Evolutionary conservation across 2,329 filamentous ascomycete genomes (phyloP), one percentile per base, ranked within the genome.

Genomic region (Aureobasidium sp.): DNA sequence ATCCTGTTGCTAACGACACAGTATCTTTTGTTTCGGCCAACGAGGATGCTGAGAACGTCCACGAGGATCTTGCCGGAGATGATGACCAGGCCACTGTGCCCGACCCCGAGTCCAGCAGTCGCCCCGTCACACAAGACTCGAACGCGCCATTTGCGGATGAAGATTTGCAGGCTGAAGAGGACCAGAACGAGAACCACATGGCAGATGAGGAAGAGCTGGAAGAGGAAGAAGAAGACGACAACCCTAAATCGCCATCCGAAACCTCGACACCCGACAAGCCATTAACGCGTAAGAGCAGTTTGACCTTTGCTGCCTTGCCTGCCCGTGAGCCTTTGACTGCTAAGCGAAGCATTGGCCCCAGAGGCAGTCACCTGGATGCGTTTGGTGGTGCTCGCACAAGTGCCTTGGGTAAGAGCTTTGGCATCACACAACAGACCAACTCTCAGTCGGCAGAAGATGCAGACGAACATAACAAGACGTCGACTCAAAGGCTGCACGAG

Each of bases 241-340:
- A 65, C 15, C 41, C 61, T 25, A 78, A 80, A 64, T 88, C 86
- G 3, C 82, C 83, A 17, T 89, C 87, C 2, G 87, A 90, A 52
- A 81, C 79, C 0, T 90, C 89, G 0, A 92, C 88, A 67, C 89
- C 89, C 0, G 85, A 89, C 53, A 83, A 90, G 67, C 88, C 88
- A 1, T 80, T 90, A 34, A 83, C 95, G 67, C 87, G 93, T 64
- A 97, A 97, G 80, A 96, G 92, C 75, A 97, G 93, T 72, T 82
- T 99, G 64, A 96, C 89, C 63, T 97, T 99, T 76, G 91, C 94
- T 41, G 91, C 94, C 20, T 80, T 99, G 14, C 94, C 94, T 34
- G 92, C 93, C 2, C 84, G 94, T 64, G 93, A 97, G 70, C 93
- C 93, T 39, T 79, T 97, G 58, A 85, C 86, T 36, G 84, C 84